These are phyloP conservation scores for Stephanodiscus triporus DNA, from an alignment of 108 stramenopile species.

Conservation along the genomic window DNA sequence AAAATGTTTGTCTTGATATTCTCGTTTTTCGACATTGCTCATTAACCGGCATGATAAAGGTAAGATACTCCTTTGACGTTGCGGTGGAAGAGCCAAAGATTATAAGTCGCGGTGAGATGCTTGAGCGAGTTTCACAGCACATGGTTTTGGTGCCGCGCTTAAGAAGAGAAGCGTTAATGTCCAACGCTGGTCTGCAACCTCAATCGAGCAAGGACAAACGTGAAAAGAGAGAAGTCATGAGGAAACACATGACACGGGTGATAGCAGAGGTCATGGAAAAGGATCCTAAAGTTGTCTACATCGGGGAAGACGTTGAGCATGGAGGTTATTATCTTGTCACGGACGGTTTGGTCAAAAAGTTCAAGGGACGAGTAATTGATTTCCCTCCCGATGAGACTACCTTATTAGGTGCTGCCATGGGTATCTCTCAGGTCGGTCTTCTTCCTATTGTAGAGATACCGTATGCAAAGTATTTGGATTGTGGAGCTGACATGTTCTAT, in stretches of 20 bases:
- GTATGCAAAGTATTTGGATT: slow-evolving; percentile 91
- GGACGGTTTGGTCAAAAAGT: slow-evolving; percentile 65
- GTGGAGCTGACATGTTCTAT: slow-evolving; percentile 84
- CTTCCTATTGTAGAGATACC: slow-evolving; percentile 88
- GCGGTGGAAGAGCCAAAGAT: slow-evolving; percentile 82
- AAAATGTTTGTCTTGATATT: not conserved
- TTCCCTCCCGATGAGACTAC: slow-evolving; percentile 93
- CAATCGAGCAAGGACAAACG: not conserved
- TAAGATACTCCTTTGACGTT: slow-evolving; percentile 51
- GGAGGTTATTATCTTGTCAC: slow-evolving; percentile 91
- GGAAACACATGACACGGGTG: slow-evolving; percentile 84
- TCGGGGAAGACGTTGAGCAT: slow-evolving; percentile 89
- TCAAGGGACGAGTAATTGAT: slow-evolving; percentile 70
- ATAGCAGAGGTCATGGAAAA: slow-evolving; percentile 59
- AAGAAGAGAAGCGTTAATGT: slow-evolving; percentile 11
- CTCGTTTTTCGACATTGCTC: not conserved
- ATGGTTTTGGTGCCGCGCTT: slow-evolving; percentile 41
- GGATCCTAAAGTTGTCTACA: slow-evolving; percentile 69
- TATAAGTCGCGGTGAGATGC: slow-evolving; percentile 58
- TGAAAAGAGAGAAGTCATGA: slow-evolving; percentile 70
- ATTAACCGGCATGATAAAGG: not conserved
- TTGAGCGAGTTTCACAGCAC: slow-evolving; percentile 60
- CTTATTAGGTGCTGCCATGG: slow-evolving; percentile 77
- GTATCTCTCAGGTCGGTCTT: slow-evolving; percentile 79
- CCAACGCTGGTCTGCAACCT: not conserved